These are phyloP conservation scores for Aureobasidium namibiae DNA, from an alignment of 2,329 filamentous ascomycete genomes.

Conservation along the genomic window DNA sequence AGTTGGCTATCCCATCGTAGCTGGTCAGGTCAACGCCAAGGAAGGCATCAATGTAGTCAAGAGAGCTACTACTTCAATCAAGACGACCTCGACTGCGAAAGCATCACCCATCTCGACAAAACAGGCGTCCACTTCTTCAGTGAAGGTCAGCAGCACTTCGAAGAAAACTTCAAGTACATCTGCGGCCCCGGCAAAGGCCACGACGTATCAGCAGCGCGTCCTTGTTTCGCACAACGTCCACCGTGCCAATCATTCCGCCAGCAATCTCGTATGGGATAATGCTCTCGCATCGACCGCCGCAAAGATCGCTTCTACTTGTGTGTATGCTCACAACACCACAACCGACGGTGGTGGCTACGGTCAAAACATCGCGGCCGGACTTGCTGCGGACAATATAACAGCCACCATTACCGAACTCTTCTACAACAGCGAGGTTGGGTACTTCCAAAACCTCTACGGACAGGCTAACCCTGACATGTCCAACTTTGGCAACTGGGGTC, in stretches of 20 bases:
- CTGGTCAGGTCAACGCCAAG: too few species aligned
- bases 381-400: slow-evolving; percentile 48
- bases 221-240: slow-evolving; percentile 78
- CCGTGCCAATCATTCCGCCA: slow-evolving; percentile 73
- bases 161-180: slow-evolving; percentile 3
- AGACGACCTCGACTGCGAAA: background rate
- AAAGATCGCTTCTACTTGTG: slow-evolving; percentile 57
- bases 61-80: background rate
- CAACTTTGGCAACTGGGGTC: slow-evolving; percentile 60
- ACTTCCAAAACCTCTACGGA: slow-evolving; percentile 51
- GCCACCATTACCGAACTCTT: slow-evolving; percentile 70
- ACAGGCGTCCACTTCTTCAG: slow-evolving; percentile 1
- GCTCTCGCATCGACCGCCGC: slow-evolving; percentile 56
- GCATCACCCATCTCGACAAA: background rate
- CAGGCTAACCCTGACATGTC: slow-evolving; percentile 49
- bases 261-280: slow-evolving; percentile 56
- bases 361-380: slow-evolving; percentile 80
- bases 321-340: slow-evolving; percentile 65
- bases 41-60: too few species aligned
- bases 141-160: background rate
- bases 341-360: slow-evolving; percentile 62
- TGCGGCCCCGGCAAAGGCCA: background rate
- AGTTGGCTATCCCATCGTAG: too few species aligned
- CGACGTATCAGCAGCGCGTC: slow-evolving; percentile 33
- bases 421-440: slow-evolving; percentile 74